These are phyloP conservation scores for Mycotypha africana DNA, from an alignment of 371 early-diverging fungal species.

Conservation along the genomic window DNA sequence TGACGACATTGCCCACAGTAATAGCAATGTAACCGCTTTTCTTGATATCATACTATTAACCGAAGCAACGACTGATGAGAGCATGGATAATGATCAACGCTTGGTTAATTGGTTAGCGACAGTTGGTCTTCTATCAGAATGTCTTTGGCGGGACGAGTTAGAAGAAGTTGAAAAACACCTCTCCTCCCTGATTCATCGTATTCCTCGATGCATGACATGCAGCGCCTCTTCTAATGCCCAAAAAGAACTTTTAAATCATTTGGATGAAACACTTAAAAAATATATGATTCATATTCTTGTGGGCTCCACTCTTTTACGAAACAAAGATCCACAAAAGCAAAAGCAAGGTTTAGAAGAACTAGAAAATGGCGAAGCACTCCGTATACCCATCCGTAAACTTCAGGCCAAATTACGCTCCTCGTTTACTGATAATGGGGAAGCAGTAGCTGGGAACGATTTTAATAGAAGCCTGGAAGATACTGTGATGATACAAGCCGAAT, in stretches of 20 bases:
- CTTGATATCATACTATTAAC: slow-evolving; percentile 11
- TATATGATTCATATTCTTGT: slow-evolving; percentile 22
- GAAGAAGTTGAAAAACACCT: slow-evolving; percentile 16
- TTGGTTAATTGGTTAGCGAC: slow-evolving; percentile 34
- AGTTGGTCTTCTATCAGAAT: slow-evolving; percentile 28
- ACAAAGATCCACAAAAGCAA: slow-evolving; percentile 6
- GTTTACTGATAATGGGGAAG: not conserved
- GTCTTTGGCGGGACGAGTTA: slow-evolving; percentile 25
- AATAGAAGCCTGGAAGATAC: slow-evolving; percentile 27
- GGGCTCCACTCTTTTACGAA: slow-evolving; percentile 22
- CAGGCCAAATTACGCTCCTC: not conserved
- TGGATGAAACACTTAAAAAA: slow-evolving; percentile 24
- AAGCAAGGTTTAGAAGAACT: slow-evolving; percentile 24
- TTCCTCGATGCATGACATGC: slow-evolving; percentile 23
- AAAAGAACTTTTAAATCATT: slow-evolving; percentile 12
- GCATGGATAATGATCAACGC: slow-evolving; percentile 17
- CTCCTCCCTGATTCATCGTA: slow-evolving; percentile 14
- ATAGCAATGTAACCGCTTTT: slow-evolving; percentile 3
- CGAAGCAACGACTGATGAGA: not conserved
- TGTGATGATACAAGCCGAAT: slow-evolving; percentile 30
- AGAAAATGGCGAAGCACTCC: slow-evolving; percentile 15
- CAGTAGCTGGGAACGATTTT: too few relatives aligned
- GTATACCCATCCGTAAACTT: slow-evolving; percentile 3
- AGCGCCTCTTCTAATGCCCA: slow-evolving; percentile 6
- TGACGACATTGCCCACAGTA: too few relatives aligned